A percentile compares a stretch with the other conserved stretches of the same genome.
These are phyloP conservation scores for Musa schizocarpa DNA, from an alignment of 176 grass and related monocot genomes.

Conservation along the genomic window DNA sequence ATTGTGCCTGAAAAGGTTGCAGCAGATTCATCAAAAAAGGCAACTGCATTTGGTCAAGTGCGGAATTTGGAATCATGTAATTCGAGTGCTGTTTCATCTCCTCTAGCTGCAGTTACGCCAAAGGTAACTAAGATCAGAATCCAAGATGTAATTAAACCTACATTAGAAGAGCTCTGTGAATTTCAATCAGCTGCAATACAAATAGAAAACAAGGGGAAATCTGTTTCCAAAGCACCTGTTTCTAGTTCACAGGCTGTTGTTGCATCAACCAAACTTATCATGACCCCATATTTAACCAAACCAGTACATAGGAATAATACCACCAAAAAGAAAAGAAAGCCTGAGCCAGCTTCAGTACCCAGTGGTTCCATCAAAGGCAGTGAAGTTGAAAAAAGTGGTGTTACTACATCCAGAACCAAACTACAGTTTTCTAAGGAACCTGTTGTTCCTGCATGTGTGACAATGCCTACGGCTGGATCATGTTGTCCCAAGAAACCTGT, in stretches of 20 bases:
- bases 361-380: conserved; percentile 18
- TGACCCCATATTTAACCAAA: conserved; percentile 38
- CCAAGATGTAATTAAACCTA: conserved; percentile 10
- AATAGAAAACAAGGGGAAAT: conserved; percentile 24
- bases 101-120: not conserved
- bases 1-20: conserved; percentile 13
- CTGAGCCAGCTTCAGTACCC: conserved; percentile 36
- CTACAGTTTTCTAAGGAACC: no score
- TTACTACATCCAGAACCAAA: no score
- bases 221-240: conserved; percentile 32
- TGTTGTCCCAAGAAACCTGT: conserved; percentile 45
- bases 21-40: conserved; percentile 10
- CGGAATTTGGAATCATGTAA: conserved; percentile 8
- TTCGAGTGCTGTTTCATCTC: conserved; percentile 6
- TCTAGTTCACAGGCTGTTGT: conserved; percentile 27
- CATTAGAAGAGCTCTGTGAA: conserved; percentile 9
- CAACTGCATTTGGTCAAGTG: not conserved
- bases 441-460: no score
- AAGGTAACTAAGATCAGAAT: conserved; percentile 17
- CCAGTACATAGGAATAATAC: conserved; percentile 49
- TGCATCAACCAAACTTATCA: conserved; percentile 39
- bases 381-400: conserved; percentile 12
- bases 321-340: conserved; percentile 46
- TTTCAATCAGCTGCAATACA: conserved; percentile 20
- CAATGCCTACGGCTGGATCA: conserved; percentile 32